Evolutionary conservation across 495 filamentous ascomycete species (phyloP).

Genomic region (Penicillium goetzii): DNA sequence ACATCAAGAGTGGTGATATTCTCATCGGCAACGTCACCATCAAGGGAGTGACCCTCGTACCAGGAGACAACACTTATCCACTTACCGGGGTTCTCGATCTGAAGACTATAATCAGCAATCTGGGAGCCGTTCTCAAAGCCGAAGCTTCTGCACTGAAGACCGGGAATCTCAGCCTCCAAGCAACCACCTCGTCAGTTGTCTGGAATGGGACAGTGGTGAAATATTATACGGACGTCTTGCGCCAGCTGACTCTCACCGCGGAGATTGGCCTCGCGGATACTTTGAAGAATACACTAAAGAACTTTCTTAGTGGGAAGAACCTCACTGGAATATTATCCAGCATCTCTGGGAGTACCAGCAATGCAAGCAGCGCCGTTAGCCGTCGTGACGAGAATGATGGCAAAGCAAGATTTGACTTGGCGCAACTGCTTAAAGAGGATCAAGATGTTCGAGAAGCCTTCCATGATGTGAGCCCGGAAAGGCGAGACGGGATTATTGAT

Average conservation of each 20-base stretch:
- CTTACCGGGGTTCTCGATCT: conserved; percentile 48
- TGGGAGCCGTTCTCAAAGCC: conserved; percentile 29
- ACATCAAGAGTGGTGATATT: conserved; percentile 37
- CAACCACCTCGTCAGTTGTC: conserved; percentile 31
- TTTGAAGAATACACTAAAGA: conserved; percentile 38
- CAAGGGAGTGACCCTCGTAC: conserved; percentile 57
- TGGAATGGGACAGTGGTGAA: conserved; percentile 39
- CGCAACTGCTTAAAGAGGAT: conserved; percentile 19
- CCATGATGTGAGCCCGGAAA: conserved; percentile 18
- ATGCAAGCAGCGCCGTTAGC: not conserved
- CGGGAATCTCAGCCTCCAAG: conserved; percentile 37
- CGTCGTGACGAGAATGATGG: not conserved
- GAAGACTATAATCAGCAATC: conserved; percentile 30
- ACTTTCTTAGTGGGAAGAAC: conserved; percentile 21
- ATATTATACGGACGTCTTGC: conserved; percentile 44
- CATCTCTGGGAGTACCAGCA: not conserved
- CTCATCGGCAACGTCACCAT: conserved; percentile 58
- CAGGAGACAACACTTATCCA: conserved; percentile 60
- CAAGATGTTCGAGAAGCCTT: conserved; percentile 23
- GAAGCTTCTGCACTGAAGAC: conserved; percentile 31
- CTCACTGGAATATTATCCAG: not conserved
- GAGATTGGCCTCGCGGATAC: conserved; percentile 32
- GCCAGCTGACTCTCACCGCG: conserved; percentile 34
- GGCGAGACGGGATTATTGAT: conserved; percentile 25
- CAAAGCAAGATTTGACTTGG: conserved; percentile 10